Percentiles rank a stretch among this genome's conserved stretches.
Evolutionary conservation across 1,284 basidiomycete genomes (phyloP).

Genomic region (Ustilago cynodontis): DNA sequence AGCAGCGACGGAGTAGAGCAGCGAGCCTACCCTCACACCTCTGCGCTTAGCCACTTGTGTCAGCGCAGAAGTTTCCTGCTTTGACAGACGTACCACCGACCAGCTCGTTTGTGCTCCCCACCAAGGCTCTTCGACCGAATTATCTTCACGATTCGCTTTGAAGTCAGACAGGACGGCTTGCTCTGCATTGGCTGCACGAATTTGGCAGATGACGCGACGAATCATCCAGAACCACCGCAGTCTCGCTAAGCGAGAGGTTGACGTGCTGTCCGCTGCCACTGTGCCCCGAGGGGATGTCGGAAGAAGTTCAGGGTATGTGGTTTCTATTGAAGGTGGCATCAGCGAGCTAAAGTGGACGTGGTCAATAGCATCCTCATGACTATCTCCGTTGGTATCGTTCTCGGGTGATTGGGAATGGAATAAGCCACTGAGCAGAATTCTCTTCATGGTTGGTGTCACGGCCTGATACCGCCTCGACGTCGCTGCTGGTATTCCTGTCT

Average conservation of each 20-base stretch:
- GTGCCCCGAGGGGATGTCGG: background rate
- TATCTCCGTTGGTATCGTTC: background rate
- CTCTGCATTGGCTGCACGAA: slow-evolving; percentile 28
- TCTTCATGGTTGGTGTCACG: slow-evolving; percentile 17
- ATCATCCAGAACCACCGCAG: slow-evolving; percentile 53
- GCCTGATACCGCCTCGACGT: slow-evolving; percentile 8
- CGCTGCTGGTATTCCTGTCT: slow-evolving; percentile 8
- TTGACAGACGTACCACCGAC: slow-evolving; percentile 30
- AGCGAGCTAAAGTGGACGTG: slow-evolving; percentile 21
- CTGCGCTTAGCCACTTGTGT: slow-evolving; percentile 36
- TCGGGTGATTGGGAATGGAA: background rate
- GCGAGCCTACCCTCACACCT: slow-evolving; percentile 35
- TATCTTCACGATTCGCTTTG: slow-evolving; percentile 21
- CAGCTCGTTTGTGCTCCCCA: slow-evolving; percentile 50
- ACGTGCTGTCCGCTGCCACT: background rate
- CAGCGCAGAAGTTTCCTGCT: slow-evolving; percentile 25
- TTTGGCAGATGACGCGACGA: slow-evolving; percentile 34
- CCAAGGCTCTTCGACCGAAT: slow-evolving; percentile 31
- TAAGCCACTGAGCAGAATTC: slow-evolving; percentile 17
- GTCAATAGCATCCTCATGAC: background rate
- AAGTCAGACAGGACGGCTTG: slow-evolving; percentile 37
- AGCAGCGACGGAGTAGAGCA: slow-evolving; percentile 42
- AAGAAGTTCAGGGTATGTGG: slow-evolving; percentile 36
- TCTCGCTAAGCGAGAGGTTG: slow-evolving; percentile 16
- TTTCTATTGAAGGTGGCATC: slow-evolving; percentile 40